Evolutionary conservation across 192 early-diverging fungal species (phyloP).

Genomic region (Mortierella hygrophila): DNA sequence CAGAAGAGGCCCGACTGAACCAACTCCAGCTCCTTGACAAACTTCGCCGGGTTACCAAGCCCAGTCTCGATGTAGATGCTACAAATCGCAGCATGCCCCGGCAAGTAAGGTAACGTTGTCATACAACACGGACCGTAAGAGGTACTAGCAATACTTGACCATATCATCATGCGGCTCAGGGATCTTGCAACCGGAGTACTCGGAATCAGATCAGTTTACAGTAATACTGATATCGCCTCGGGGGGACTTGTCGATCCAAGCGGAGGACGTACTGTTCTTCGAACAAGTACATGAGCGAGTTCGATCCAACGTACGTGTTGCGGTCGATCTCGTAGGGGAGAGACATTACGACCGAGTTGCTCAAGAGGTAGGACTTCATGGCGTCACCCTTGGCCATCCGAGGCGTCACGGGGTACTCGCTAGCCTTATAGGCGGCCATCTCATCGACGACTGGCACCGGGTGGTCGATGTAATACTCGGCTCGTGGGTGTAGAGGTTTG

Average conservation of each 20-base stretch:
- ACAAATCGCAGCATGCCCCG: slow-evolving; percentile 6
- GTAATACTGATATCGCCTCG: background rate
- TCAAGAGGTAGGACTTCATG: slow-evolving; percentile 13
- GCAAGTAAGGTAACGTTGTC: background rate
- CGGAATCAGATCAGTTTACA: background rate
- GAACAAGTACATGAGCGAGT: slow-evolving; percentile 9
- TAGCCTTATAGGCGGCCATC: background rate
- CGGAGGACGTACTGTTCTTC: slow-evolving; percentile 10
- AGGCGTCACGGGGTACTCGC: background rate
- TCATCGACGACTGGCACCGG: background rate
- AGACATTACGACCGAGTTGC: background rate
- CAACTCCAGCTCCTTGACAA: background rate
- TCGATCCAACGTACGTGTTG: slow-evolving; percentile 1
- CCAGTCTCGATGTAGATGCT: slow-evolving; percentile 11
- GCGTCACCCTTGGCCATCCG: slow-evolving; percentile 19
- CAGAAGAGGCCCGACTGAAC: background rate
- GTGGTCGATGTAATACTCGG: slow-evolving; percentile 2
- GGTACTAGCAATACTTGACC: background rate
- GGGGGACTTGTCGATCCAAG: slow-evolving; percentile 7
- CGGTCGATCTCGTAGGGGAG: slow-evolving; percentile 14
- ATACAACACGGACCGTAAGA: background rate
- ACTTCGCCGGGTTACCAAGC: background rate
- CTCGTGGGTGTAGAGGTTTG: background rate
- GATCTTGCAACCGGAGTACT: slow-evolving; percentile 8
- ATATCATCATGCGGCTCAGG: background rate